Conservation (phyloP, 768 basidiomycete genomes). For the Termitomyces sp. region DNA sequence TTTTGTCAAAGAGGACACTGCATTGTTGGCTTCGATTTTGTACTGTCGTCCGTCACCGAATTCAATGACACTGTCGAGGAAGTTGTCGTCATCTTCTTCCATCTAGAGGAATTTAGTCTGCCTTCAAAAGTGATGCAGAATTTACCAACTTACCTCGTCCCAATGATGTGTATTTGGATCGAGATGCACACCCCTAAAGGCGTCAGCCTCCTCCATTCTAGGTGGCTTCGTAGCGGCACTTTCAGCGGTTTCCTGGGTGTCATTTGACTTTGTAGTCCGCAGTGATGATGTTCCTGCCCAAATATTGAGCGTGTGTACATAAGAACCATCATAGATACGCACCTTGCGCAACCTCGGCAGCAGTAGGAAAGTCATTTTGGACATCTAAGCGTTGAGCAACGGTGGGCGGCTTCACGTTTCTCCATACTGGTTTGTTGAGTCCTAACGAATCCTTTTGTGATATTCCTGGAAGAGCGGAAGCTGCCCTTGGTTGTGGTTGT, state of each 20-base stretch:
- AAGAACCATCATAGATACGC: conserved; percentile 18
- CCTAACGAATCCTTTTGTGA: conserved; percentile 27
- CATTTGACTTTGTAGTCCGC: conserved; percentile 30
- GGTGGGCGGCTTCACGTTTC: conserved; percentile 44
- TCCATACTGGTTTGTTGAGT: conserved; percentile 64
- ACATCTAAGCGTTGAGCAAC: conserved; percentile 35
- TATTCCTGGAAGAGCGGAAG: conserved; percentile 22
- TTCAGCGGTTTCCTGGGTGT: conserved; percentile 44
- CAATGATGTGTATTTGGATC: conserved; percentile 95
- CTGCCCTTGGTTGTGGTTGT: conserved; percentile 55
- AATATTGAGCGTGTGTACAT: conserved; percentile 3
- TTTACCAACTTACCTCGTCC: conserved; percentile 76
- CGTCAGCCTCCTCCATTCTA: conserved; percentile 79
- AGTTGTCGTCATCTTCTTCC: conserved; percentile 91
- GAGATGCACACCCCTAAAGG: conserved; percentile 90
- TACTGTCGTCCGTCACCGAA: conserved; percentile 95
- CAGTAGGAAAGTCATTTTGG: conserved; percentile 86
- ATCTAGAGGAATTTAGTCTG: conserved; percentile 40
- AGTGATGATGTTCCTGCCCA: conserved; percentile 24
- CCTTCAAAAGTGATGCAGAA: background rate
- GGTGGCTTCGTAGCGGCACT: conserved; percentile 52
- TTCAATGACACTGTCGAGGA: conserved; percentile 84
- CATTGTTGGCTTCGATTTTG: conserved; percentile 57
- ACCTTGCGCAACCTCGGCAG: conserved; percentile 92
- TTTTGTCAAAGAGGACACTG: conserved; percentile 19